These are phyloP conservation scores for Volvariella volvacea DNA, from an alignment of 1,284 basidiomycete genomes.

Conservation along the genomic window DNA sequence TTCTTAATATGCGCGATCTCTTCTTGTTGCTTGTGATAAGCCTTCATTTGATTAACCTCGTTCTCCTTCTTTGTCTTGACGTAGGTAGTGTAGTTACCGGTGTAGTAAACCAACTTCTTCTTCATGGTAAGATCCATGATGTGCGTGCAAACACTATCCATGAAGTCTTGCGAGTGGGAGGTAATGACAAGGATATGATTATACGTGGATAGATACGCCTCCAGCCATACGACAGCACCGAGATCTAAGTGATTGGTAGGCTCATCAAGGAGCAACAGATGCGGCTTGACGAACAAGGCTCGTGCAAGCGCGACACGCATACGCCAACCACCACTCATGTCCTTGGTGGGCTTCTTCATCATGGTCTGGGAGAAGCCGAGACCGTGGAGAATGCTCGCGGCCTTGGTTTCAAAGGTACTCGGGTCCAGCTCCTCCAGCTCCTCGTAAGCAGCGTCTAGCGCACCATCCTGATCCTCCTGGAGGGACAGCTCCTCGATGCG, in stretches of 20 bases:
- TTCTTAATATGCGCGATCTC: constrained; percentile 98
- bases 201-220: constrained; percentile 96
- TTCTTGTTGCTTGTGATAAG: constrained; percentile 96
- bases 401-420: constrained; percentile 92
- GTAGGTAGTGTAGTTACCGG: constrained; percentile 96
- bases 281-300: constrained; percentile 95
- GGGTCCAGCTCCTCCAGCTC: constrained; percentile 98
- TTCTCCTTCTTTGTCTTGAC: constrained; percentile 96
- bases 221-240: constrained; percentile 97
- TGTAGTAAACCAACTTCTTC: constrained; percentile 89
- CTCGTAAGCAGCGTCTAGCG: constrained; percentile 85
- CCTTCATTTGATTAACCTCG: constrained; percentile 99
- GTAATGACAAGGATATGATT: constrained; percentile 97
- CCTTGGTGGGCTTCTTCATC: constrained; percentile 97
- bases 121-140: constrained; percentile 93
- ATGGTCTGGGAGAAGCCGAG: constrained; percentile 87
- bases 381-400: constrained; percentile 94
- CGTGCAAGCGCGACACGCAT: constrained; percentile 98
- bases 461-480: constrained; percentile 82
- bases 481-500: constrained; percentile 92
- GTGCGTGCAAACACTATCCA: constrained; percentile 96
- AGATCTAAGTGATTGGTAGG: constrained; percentile 90
- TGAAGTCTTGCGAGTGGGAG: constrained; percentile 97
- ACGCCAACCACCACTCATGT: constrained; percentile 98
- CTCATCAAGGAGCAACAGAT: constrained; percentile 89